Conservation (phyloP, 352 stramenopile species). For the Peronosclerospora sorghi region DNA sequence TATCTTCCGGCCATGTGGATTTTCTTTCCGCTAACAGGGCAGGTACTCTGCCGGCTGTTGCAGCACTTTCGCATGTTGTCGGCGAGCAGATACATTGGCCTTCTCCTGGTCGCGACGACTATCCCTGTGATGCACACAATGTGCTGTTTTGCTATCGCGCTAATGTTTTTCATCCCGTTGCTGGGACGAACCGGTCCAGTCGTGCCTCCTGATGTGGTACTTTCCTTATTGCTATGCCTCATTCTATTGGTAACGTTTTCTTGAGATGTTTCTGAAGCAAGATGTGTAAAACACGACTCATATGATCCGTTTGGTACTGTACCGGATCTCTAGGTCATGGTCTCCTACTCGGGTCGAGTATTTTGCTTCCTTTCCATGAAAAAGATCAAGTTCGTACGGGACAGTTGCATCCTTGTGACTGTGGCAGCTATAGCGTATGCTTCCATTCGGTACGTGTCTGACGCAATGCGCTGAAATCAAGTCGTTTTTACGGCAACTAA, state of each 20-base stretch:
- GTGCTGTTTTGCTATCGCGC: conserved; percentile 38
- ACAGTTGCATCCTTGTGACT: conserved; percentile 27
- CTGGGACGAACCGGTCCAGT: conserved; percentile 48
- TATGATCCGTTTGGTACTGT: background rate
- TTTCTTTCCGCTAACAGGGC: conserved; percentile 44
- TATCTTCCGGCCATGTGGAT: conserved; percentile 57
- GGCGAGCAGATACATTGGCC: conserved; percentile 29
- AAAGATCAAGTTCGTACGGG: conserved; percentile 30
- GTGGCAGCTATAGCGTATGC: conserved; percentile 30
- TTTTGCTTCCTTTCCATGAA: conserved; percentile 55
- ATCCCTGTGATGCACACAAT: conserved; percentile 54
- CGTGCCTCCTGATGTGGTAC: conserved; percentile 41
- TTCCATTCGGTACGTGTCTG: conserved; percentile 31
- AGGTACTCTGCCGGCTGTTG: conserved; percentile 29
- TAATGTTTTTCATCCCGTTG: conserved; percentile 70
- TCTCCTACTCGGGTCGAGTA: conserved; percentile 50
- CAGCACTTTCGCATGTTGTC: conserved; percentile 29
- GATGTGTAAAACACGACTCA: background rate
- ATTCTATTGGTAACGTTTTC: conserved; percentile 31
- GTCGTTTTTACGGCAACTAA: too few species aligned
- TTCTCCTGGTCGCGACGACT: conserved; percentile 36
- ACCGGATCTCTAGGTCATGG: conserved; percentile 19
- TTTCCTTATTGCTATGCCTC: conserved; percentile 36
- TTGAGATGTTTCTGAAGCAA: background rate
- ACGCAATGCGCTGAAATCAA: too few species aligned